Evolutionary conservation across 2,329 filamentous ascomycete species (phyloP).

Genomic region (Trichoderma atrobrunneum): DNA sequence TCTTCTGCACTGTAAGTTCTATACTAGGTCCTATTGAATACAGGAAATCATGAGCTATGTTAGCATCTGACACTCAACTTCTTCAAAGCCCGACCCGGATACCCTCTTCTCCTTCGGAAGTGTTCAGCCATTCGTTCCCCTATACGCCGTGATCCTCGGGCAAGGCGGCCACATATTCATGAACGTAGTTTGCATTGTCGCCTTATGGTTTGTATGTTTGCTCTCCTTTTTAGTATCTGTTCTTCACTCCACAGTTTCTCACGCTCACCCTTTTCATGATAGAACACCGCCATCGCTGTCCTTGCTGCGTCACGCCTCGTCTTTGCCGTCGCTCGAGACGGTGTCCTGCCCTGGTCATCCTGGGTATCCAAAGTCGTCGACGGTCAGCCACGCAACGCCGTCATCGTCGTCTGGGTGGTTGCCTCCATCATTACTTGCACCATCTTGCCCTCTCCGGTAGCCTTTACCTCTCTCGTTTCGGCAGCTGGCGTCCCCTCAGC

Average conservation of each 20-base stretch:
- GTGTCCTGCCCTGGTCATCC: constrained; percentile 56
- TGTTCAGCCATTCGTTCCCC: constrained; percentile 56
- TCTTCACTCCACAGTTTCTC: neutral
- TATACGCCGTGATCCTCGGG: constrained; percentile 56
- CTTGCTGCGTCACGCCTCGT: constrained; percentile 60
- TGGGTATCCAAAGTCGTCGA: constrained; percentile 55
- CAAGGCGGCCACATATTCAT: constrained; percentile 58
- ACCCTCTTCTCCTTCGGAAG: constrained; percentile 52
- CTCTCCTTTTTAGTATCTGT: neutral
- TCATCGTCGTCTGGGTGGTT: constrained; percentile 56
- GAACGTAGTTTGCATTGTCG: constrained; percentile 55
- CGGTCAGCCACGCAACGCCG: constrained; percentile 59
- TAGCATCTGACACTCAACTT: neutral
- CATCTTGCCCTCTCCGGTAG: constrained; percentile 53
- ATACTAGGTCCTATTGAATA: neutral
- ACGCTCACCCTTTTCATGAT: too few species aligned
- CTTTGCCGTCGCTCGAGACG: constrained; percentile 60
- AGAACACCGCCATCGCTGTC: constrained; percentile 59
- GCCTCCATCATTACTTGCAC: constrained; percentile 56
- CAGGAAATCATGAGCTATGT: neutral
- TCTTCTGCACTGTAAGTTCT: constrained; percentile 52
- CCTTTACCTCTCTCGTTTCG: constrained; percentile 53
- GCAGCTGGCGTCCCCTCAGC: constrained; percentile 51
- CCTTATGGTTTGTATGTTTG: constrained; percentile 48
- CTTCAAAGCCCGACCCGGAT: constrained; percentile 46